Evolutionary conservation across 768 basidiomycete species (phyloP).

Genomic region (Pisolithus albus): DNA sequence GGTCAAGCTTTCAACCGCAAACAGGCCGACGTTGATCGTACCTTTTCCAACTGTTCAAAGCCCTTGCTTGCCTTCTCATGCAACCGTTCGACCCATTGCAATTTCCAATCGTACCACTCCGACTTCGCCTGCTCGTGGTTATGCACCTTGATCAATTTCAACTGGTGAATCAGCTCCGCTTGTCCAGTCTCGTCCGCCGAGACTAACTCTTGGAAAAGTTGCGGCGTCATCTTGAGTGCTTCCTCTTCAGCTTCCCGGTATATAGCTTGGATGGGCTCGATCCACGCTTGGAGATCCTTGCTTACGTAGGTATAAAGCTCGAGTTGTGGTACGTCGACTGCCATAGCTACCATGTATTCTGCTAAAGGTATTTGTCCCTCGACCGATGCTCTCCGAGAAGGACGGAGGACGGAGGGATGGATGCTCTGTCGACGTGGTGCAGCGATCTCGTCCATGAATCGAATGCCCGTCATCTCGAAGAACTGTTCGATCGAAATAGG

Average conservation of each 20-base stretch:
- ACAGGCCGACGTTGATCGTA: conserved; percentile 19
- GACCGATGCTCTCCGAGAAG: conserved; percentile 40
- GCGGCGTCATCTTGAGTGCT: conserved; percentile 63
- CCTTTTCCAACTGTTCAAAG: conserved; percentile 54
- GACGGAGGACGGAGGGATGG: conserved; percentile 48
- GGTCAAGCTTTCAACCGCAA: conserved; percentile 5
- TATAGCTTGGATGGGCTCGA: conserved; percentile 66
- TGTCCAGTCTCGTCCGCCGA: conserved; percentile 65
- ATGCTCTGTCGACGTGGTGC: conserved; percentile 71
- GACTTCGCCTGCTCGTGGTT: conserved; percentile 63
- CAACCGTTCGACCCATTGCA: conserved; percentile 69
- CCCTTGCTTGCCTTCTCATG: conserved; percentile 56
- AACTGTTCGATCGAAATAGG: conserved; percentile 77
- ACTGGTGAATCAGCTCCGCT: conserved; percentile 64
- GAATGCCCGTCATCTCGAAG: conserved; percentile 70
- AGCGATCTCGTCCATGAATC: conserved; percentile 77
- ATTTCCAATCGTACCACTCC: conserved; percentile 87
- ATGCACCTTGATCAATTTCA: conserved; percentile 71
- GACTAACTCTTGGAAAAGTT: conserved; percentile 67
- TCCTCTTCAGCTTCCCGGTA: conserved; percentile 70
- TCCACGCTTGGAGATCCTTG: conserved; percentile 66
- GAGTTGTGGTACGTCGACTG: conserved; percentile 67
- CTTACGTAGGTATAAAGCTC: conserved; percentile 66
- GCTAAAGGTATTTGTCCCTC: conserved; percentile 53
- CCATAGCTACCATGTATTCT: conserved; percentile 67